These are phyloP conservation scores for Saccharum hybrid DNA, from an alignment of 202 grass and related monocot species.

Conservation along the genomic window DNA sequence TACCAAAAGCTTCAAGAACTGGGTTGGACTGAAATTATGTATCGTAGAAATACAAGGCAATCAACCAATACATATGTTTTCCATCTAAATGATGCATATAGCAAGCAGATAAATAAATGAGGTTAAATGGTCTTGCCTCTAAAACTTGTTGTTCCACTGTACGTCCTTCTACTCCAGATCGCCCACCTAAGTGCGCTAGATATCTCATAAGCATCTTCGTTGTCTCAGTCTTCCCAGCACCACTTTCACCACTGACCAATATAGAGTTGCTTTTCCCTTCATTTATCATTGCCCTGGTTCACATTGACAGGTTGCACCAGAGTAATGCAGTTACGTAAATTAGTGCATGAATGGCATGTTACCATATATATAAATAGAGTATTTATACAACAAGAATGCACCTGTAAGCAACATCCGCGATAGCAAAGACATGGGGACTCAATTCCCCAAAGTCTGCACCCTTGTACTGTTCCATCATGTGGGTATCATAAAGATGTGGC, in stretches of 20 bases:
- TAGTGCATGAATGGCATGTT: conserved; percentile 15
- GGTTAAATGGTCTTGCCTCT: conserved; percentile 66
- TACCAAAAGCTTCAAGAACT: conserved; percentile 99
- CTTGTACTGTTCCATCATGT: conserved; percentile 99
- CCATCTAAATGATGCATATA: neutral
- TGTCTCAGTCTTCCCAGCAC: conserved; percentile 99
- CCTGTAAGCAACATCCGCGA: conserved; percentile 99
- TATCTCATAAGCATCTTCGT: conserved; percentile 99
- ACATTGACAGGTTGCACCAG: conserved; percentile 50
- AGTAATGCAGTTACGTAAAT: conserved; percentile 35
- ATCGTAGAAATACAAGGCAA: conserved; percentile 40
- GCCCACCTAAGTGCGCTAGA: conserved; percentile 92
- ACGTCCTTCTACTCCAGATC: conserved; percentile 92
- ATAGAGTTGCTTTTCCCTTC: conserved; percentile 99
- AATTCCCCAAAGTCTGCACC: conserved; percentile 96
- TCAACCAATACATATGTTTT: conserved; percentile 28
- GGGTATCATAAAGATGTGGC: conserved; percentile 96
- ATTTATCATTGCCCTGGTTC: conserved; percentile 96
- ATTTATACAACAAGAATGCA: conserved; percentile 47
- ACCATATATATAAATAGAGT: conserved; percentile 33
- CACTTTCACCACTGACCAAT: conserved; percentile 99
- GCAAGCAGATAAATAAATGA: conserved; percentile 25
- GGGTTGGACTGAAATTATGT: conserved; percentile 90
- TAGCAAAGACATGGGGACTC: conserved; percentile 96
- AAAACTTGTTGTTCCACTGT: conserved; percentile 99